Evolutionary conservation across 2,329 filamentous ascomycete genomes (phyloP).

Genomic region (Aureobasidium sp.): DNA sequence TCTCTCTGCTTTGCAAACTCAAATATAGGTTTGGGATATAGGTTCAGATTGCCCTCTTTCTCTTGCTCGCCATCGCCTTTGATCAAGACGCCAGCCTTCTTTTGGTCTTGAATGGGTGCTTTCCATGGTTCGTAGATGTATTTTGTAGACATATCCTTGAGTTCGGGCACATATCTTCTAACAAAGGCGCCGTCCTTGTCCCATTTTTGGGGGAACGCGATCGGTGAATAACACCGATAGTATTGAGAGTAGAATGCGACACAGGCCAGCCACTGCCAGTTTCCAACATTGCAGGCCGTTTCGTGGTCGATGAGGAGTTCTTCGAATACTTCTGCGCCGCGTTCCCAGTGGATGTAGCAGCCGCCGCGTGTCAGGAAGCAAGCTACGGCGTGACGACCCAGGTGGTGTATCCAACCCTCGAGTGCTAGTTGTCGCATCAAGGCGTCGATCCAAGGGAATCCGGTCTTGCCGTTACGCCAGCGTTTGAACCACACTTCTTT

Average conservation of each 20-base stretch:
- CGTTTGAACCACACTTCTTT: constrained; percentile 61
- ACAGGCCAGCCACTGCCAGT: constrained; percentile 74
- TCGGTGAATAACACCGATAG: constrained; percentile 62
- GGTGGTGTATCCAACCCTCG: constrained; percentile 75
- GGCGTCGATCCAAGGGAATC: constrained; percentile 75
- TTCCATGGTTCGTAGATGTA: constrained; percentile 79
- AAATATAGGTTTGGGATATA: constrained; percentile 71
- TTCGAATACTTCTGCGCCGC: constrained; percentile 71
- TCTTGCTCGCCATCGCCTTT: constrained; percentile 43
- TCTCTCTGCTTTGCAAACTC: constrained; percentile 59
- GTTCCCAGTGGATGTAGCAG: constrained; percentile 73
- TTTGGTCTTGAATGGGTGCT: constrained; percentile 61
- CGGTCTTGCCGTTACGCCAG: constrained; percentile 63
- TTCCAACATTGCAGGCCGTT: constrained; percentile 64
- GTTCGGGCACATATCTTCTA: constrained; percentile 59
- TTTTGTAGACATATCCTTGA: constrained; percentile 55
- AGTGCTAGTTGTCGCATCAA: constrained; percentile 66
- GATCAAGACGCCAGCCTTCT: constrained; percentile 58
- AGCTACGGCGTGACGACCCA: constrained; percentile 69
- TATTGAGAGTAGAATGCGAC: constrained; percentile 69
- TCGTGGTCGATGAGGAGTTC: constrained; percentile 71
- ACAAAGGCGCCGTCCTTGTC: constrained; percentile 62
- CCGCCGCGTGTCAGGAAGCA: constrained; percentile 76
- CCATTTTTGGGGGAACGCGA: constrained; percentile 70
- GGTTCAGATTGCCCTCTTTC: constrained; percentile 36